Evolutionary conservation across 2,329 filamentous ascomycete species (phyloP).

Genomic region (Colletotrichum brevisporum): DNA sequence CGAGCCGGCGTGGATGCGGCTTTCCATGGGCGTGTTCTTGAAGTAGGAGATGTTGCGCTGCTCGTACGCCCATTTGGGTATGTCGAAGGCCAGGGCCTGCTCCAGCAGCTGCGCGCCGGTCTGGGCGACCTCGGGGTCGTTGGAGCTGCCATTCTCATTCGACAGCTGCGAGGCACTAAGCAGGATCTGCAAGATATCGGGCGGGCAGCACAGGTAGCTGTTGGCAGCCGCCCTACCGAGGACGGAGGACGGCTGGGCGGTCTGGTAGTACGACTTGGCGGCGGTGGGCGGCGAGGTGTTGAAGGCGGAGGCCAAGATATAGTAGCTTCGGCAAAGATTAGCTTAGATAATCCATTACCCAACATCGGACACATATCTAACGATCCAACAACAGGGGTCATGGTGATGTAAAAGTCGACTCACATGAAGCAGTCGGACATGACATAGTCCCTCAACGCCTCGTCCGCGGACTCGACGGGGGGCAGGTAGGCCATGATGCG

Average conservation of each 20-base stretch:
- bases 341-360: slow-evolving; percentile 16
- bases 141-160: slow-evolving; percentile 43
- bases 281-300: slow-evolving; percentile 50
- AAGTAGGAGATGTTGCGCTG: slow-evolving; percentile 52
- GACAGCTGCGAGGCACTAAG: slow-evolving; percentile 59
- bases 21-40: slow-evolving; percentile 51
- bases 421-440: slow-evolving; percentile 64
- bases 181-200: slow-evolving; percentile 59
- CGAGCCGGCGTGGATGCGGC: slow-evolving; percentile 57
- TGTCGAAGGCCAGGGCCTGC: slow-evolving; percentile 56
- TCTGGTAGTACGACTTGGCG: slow-evolving; percentile 52
- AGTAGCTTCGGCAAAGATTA: slow-evolving; percentile 52
- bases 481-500: slow-evolving; percentile 59
- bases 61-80: slow-evolving; percentile 56
- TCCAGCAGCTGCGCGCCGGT: slow-evolving; percentile 52
- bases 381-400: not conserved
- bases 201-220: slow-evolving; percentile 63
- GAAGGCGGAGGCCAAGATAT: slow-evolving; percentile 62
- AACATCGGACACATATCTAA: not conserved
- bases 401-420: slow-evolving; percentile 37
- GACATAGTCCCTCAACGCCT: slow-evolving; percentile 59
- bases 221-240: slow-evolving; percentile 58
- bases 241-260: slow-evolving; percentile 53
- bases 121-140: slow-evolving; percentile 48
- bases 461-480: slow-evolving; percentile 50